These are phyloP conservation scores for Microsporum audouinii DNA, from an alignment of 2,329 filamentous ascomycete species.

Conservation along the genomic window DNA sequence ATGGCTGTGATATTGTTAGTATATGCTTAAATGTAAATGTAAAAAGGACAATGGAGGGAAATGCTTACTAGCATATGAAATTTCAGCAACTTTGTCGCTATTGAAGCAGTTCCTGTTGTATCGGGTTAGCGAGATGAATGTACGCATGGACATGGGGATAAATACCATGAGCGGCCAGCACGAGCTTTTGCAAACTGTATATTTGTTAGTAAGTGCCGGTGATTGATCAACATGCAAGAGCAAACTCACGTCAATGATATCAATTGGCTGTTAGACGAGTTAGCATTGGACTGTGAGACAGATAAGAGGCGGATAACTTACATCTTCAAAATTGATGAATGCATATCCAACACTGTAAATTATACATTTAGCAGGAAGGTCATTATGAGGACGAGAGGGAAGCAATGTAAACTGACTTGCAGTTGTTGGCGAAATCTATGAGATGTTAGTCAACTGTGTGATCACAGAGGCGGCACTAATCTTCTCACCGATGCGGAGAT, in stretches of 20 bases:
- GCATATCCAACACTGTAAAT: constrained; percentile 73
- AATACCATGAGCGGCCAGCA: constrained; percentile 58
- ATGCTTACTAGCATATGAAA: constrained; percentile 83
- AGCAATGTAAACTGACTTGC: constrained; percentile 51
- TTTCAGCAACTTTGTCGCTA: constrained; percentile 72
- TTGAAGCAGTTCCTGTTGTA: constrained; percentile 61
- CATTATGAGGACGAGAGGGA: background rate
- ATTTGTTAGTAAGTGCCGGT: constrained; percentile 18
- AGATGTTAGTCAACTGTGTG: constrained; percentile 8
- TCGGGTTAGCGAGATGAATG: background rate
- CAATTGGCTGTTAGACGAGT: constrained; percentile 49
- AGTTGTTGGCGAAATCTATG: constrained; percentile 64
- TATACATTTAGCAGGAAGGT: constrained; percentile 3
- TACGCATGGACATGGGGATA: background rate
- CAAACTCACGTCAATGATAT: constrained; percentile 57
- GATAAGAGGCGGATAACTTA: constrained; percentile 33
- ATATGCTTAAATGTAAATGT: constrained; percentile 5
- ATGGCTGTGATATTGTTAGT: constrained; percentile 50
- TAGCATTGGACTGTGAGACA: background rate
- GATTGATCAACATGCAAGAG: background rate
- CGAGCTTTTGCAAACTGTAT: constrained; percentile 59
- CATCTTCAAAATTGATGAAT: constrained; percentile 87
- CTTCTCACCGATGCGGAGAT: constrained; percentile 62
- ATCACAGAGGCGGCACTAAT: background rate
- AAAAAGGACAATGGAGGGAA: background rate